Evolutionary conservation across 768 basidiomycete genomes (phyloP), one percentile per base, ranked within the genome.

Genomic region (Pisolithus marmoratus): DNA sequence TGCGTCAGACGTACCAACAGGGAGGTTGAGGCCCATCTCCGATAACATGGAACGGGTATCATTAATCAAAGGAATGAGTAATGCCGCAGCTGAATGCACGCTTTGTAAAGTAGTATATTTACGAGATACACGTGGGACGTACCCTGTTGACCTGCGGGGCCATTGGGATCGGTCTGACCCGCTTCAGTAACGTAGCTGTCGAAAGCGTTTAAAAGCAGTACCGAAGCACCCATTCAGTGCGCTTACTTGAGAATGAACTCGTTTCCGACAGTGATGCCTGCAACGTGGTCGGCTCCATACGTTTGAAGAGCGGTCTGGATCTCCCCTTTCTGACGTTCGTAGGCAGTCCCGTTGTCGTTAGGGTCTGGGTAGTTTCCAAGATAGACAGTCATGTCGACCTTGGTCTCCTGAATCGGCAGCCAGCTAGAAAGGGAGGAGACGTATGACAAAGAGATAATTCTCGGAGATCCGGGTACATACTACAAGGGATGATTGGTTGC

Each of bases 361-460:
- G 80, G 63, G 11, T 78, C 59, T 20, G 76, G 75, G 63, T 87
- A 91, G 61, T 84, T 90, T 24, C 82, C 89, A 20, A 90, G 74
- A 66, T 73, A 93, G 5, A 94, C 88, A 4, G 69, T 75, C 81
- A 96, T 79, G 67, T 95, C 75, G 37, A 92, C 88, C 69, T 94
- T 90, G 34, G 94, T 96, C 54, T 82, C 83, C 60, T 85, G 77
- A 60, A 99, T 93, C n/a, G 17, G 94, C 95, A 58, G 94, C 88
- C 27, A 98, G 79, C 74, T 85, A 54, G 22, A 24, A 19, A 36
- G 34, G 17, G 22, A 46, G 8, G 24, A 40, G 20, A 41, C 8
- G 31, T 14, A 19, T 17, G n/a, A 34, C 19, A 41, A 26, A 20
- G 11, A 26, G 49, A 11, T n/a, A 15, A 34, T 34, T 34, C 12